Evolutionary conservation across 148 eudicot genomes (phyloP).

Genomic region (Nyssa sinensis): DNA sequence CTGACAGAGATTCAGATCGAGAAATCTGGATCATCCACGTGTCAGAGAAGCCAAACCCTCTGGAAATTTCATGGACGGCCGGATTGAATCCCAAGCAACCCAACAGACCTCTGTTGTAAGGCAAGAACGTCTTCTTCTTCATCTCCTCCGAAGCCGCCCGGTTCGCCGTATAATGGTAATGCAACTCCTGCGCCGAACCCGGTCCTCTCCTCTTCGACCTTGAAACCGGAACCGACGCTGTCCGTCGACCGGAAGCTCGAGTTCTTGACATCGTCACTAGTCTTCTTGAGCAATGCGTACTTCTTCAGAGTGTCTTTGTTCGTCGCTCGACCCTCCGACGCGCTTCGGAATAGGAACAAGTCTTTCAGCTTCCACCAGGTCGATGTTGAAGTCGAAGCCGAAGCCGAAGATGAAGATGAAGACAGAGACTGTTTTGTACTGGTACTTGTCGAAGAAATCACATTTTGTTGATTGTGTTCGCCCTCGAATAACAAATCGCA

Average conservation of each 20-base stretch:
- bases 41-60: conserved; percentile 25
- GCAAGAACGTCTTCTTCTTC: conserved; percentile 53
- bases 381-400: conserved; percentile 10
- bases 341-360: conserved; percentile 66
- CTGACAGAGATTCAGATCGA: neutral
- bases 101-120: conserved; percentile 58
- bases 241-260: conserved; percentile 51
- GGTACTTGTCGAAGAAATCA: neutral
- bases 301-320: conserved; percentile 36
- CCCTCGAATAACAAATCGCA: conserved; percentile 32
- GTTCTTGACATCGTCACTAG: conserved; percentile 30
- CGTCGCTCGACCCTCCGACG: conserved; percentile 62
- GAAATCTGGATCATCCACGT: conserved; percentile 11
- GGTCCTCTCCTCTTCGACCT: conserved; percentile 32
- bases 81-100: conserved; percentile 66
- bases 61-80: conserved; percentile 31
- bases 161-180: conserved; percentile 47
- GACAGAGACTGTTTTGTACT: neutral
- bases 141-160: conserved; percentile 53
- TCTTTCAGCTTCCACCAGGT: conserved; percentile 57
- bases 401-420: conserved; percentile 10
- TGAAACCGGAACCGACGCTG: conserved; percentile 31
- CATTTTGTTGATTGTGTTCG: conserved; percentile 18
- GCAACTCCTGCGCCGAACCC: conserved; percentile 50
- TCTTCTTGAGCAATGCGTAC: conserved; percentile 26